A percentile compares a stretch with the other conserved stretches of the same genome.
These are phyloP conservation scores for Seminavis robusta DNA, from an alignment of 108 stramenopile species.

Conservation along the genomic window DNA sequence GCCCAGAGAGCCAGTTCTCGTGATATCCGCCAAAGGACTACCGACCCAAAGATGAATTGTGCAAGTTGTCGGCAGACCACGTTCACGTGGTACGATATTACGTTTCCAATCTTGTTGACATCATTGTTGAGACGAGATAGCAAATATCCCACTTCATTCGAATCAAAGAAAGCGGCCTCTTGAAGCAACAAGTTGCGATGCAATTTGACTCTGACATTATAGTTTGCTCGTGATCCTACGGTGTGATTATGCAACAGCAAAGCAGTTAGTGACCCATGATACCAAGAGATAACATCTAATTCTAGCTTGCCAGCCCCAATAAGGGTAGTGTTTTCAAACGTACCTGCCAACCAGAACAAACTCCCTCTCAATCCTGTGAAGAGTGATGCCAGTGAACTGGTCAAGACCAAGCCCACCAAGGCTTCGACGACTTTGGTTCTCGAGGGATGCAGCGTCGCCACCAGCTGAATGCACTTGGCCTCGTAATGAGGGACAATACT, in stretches of 20 bases:
- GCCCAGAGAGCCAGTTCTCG: conserved; percentile 58
- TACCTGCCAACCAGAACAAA: conserved; percentile 87
- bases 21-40: conserved; percentile 62
- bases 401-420: conserved; percentile 53
- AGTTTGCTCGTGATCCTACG: conserved; percentile 71
- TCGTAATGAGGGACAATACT: conserved; percentile 72
- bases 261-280: too few species aligned
- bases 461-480: conserved; percentile 64
- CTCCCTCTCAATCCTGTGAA: conserved; percentile 80
- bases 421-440: conserved; percentile 40
- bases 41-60: conserved; percentile 72
- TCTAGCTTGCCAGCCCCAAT: not conserved
- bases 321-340: conserved; percentile 13
- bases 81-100: conserved; percentile 81
- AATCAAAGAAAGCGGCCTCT: conserved; percentile 88
- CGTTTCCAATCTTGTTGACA: conserved; percentile 85
- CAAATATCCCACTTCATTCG: conserved; percentile 72
- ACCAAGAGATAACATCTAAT: not conserved
- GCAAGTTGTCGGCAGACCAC: conserved; percentile 79
- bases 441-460: conserved; percentile 46
- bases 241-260: too few species aligned
- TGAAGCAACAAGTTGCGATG: conserved; percentile 83
- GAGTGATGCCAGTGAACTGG: conserved; percentile 56
- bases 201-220: conserved; percentile 82
- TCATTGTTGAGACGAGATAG: conserved; percentile 82